Conservation (phyloP, 139 green algal species). For the Chlorella vulgaris region DNA sequence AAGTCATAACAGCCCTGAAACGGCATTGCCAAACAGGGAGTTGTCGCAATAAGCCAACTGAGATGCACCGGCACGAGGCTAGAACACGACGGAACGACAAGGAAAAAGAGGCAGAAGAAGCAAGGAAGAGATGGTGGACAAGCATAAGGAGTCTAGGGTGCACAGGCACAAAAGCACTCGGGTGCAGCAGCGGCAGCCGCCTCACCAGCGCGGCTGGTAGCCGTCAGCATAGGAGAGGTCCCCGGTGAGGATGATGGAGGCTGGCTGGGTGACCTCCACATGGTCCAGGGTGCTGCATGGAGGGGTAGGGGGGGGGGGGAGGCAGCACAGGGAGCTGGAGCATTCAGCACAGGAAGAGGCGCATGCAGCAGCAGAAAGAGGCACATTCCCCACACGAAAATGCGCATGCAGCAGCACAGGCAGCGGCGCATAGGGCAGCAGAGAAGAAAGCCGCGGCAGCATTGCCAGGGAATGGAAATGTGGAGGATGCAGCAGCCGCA, state of each 20-base stretch:
- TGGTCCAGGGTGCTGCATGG: constrained; percentile 63
- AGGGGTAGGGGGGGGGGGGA: background rate
- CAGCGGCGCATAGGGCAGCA: background rate
- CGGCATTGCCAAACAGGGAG: too few relatives aligned
- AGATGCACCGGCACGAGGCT: too few relatives aligned
- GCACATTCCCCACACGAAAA: background rate
- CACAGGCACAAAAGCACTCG: background rate
- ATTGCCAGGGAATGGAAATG: too few relatives aligned
- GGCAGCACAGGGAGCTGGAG: background rate
- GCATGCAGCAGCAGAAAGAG: background rate
- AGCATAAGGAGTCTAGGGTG: background rate
- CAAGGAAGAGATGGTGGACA: too few relatives aligned
- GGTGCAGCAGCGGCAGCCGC: background rate
- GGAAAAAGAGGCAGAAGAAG: too few relatives aligned
- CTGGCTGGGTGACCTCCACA: constrained; percentile 37
- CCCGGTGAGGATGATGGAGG: constrained; percentile 68
- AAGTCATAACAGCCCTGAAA: too few relatives aligned
- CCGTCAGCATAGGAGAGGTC: constrained; percentile 87
- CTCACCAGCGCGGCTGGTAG: constrained; percentile 45
- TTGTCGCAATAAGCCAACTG: too few relatives aligned
- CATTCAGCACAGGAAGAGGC: background rate
- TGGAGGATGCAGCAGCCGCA: too few relatives aligned
- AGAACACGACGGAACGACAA: too few relatives aligned
- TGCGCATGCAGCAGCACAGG: background rate
- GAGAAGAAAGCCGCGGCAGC: too few relatives aligned